Percentiles rank a stretch among this genome's conserved stretches.
Evolutionary conservation across 2,329 filamentous ascomycete genomes (phyloP).

Genomic region (Apiospora malaysiana): DNA sequence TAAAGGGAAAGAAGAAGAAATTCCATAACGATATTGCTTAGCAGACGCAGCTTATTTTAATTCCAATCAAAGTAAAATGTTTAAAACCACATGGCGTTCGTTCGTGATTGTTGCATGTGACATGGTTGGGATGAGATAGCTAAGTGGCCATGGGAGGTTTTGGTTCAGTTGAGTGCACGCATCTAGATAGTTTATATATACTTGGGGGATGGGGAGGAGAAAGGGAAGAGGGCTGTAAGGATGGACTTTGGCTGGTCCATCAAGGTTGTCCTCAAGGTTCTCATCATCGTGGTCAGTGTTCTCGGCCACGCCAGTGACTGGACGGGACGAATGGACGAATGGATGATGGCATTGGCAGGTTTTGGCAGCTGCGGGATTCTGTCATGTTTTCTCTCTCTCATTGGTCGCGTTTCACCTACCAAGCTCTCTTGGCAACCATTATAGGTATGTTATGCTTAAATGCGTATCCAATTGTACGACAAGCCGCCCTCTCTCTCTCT

Average conservation of each 20-base stretch:
- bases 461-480: too few species aligned
- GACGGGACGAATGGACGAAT: not conserved
- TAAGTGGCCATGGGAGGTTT: too few species aligned
- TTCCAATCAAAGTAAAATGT: slow-evolving; percentile 4
- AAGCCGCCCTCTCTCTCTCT: too few species aligned
- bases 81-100: not conserved
- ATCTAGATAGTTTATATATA: not conserved
- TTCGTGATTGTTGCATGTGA: not conserved
- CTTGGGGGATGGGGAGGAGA: not conserved
- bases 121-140: not conserved
- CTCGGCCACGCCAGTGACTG: not conserved
- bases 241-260: not conserved
- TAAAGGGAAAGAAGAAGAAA: not conserved
- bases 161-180: not conserved
- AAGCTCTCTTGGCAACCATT: not conserved
- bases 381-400: not conserved
- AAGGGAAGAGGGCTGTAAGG: too few species aligned
- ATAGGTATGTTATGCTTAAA: too few species aligned
- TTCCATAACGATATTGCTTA: slow-evolving; percentile 2
- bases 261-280: slow-evolving; percentile 17
- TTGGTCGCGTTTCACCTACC: not conserved
- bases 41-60: slow-evolving; percentile 12
- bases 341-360: not conserved
- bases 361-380: not conserved
- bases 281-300: not conserved